Percentiles rank a stretch among this genome's conserved stretches.
Conservation (phyloP, 768 basidiomycete genomes). For the Trametes punicea region DNA sequence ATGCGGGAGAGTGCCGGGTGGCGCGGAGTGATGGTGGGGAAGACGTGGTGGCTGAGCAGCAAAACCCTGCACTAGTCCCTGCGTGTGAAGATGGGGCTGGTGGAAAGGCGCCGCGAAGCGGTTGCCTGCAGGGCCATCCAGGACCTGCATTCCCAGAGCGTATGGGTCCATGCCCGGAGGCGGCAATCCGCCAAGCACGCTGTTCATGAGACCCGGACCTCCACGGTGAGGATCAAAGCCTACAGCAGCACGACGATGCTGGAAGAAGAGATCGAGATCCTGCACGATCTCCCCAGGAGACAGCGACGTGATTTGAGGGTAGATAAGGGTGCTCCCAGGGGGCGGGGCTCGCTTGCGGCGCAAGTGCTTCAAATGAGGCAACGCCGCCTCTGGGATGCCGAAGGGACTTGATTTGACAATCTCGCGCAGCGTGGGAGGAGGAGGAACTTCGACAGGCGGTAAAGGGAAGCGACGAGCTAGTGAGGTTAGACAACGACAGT, state of each 20-base stretch:
- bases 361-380: slow-evolving; percentile 13
- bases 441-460: slow-evolving; percentile 47
- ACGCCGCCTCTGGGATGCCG: slow-evolving; percentile 26
- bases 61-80: slow-evolving; percentile 19
- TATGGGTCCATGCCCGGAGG: slow-evolving; percentile 23
- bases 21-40: slow-evolving; percentile 24
- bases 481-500: slow-evolving; percentile 1
- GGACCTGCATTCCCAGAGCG: slow-evolving; percentile 17
- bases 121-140: slow-evolving; percentile 21
- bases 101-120: slow-evolving; percentile 19
- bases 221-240: slow-evolving; percentile 19
- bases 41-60: slow-evolving; percentile 20
- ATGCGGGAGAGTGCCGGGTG: slow-evolving; percentile 22
- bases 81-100: slow-evolving; percentile 11
- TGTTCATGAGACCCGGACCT: slow-evolving; percentile 10
- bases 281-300: slow-evolving; percentile 29
- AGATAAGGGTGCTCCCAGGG: slow-evolving; percentile 19
- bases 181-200: slow-evolving; percentile 12
- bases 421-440: slow-evolving; percentile 62
- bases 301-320: slow-evolving; percentile 31
- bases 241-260: slow-evolving; percentile 21
- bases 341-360: slow-evolving; percentile 16
- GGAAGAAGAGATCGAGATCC: slow-evolving; percentile 32
- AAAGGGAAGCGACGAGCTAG: slow-evolving; percentile 62
- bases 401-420: slow-evolving; percentile 60